Base-by-base conservation (phyloP, 2,329 filamentous ascomycete species). In the Pseudohalonectria lignicola region DNA sequence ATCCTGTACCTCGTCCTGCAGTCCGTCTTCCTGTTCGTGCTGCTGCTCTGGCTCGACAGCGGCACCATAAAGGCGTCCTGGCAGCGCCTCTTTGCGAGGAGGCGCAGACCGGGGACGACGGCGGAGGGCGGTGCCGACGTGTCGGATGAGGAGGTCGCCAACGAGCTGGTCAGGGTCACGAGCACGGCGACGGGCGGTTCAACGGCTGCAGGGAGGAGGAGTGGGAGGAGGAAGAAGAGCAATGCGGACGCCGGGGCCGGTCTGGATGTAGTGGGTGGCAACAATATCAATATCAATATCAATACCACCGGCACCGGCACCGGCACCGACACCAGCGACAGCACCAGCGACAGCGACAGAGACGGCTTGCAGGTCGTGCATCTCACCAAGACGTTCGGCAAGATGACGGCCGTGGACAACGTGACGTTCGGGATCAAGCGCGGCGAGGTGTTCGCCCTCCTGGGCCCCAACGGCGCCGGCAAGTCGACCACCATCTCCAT, bases 401-500 rank as follows among this genome's bases (percentile, higher is more conserved):
- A 70, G 43, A 80, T 82, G 47, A 76, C 79, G 1, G 88, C 86
- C 3, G 86, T 95, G n/a, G 80, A 94, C 48, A 84, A 94, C 49
- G 75, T 93, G 31, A 85, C 82, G 0, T 94, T 95, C 50, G 81
- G 82, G 15, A 81, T 95, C 23, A 73, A 74, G 13, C 76, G 75
- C 35, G 82, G 84, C 36, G 82, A 94, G 54, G 83, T 94, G 1
- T 94, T 94, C 59, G 87, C 87, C 0, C 69, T 95, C 0, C 71
- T 96, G 1, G 88, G 88, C 0, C 87, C 88, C 13, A 94, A 94
- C 52, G 87, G 88, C 18, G 90, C 88, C 2, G 88, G 88, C 41
- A 95, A 95, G 51, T 86, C 81, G 0, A 94, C 87, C 0, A 93
- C 83, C 0, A 94, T 95, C 48, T 86, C 81, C 2, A 66, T 94